These are phyloP conservation scores for Tolypocladium ovalisporum DNA, from an alignment of 2,329 filamentous ascomycete species.

Conservation along the genomic window DNA sequence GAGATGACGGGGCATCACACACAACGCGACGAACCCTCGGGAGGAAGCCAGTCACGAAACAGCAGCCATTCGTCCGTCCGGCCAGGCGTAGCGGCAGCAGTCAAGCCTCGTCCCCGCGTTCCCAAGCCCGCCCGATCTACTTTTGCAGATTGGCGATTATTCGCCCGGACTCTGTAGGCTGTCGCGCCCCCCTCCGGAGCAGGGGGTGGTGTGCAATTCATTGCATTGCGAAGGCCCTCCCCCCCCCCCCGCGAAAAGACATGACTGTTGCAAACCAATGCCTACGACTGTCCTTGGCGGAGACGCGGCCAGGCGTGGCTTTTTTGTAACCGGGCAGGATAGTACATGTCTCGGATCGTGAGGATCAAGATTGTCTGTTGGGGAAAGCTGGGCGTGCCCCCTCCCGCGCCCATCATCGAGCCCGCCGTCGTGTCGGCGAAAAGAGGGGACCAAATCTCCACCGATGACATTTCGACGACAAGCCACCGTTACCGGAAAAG, in stretches of 20 bases:
- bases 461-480: not conserved
- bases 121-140: not conserved
- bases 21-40: not conserved
- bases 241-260: not conserved
- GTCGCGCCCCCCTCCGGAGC: not conserved
- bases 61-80: not conserved
- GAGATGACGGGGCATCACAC: not conserved
- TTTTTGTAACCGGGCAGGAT: not conserved
- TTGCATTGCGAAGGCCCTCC: not conserved
- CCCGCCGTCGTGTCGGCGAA: not conserved
- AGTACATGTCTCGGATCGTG: not conserved
- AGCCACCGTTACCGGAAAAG: not conserved
- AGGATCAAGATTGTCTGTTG: not conserved
- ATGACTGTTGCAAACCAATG: not conserved
- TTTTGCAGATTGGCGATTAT: not conserved
- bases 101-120: not conserved
- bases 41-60: not conserved
- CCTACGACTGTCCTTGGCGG: not conserved
- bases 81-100: not conserved
- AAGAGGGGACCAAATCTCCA: not conserved
- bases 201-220: not conserved
- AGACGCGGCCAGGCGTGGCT: not conserved
- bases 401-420: not conserved
- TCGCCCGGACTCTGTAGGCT: not conserved
- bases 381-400: not conserved